Evolutionary conservation across 345 rosid species (phyloP).

Genomic region (Citrus maxima): DNA sequence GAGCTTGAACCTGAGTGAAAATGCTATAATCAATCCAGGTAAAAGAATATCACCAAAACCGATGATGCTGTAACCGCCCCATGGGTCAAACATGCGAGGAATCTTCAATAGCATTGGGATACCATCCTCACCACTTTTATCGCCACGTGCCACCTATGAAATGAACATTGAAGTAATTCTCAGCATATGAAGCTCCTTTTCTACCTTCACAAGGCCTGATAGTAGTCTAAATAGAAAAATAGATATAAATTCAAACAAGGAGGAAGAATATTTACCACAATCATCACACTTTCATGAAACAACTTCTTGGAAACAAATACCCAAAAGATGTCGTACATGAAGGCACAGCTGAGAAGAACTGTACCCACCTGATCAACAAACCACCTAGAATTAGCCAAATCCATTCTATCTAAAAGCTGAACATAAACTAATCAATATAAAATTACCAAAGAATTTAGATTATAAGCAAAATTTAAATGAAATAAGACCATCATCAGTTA

Average conservation of each 20-base stretch:
- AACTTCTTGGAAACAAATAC: conserved; percentile 91
- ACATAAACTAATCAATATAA: background rate
- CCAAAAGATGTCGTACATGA: conserved; percentile 98
- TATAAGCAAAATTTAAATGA: background rate
- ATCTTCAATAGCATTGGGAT: conserved; percentile 97
- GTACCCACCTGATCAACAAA: conserved; percentile 77
- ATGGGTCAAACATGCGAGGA: conserved; percentile 95
- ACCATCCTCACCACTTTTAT: conserved; percentile 93
- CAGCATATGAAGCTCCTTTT: background rate
- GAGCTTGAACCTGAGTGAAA: conserved; percentile 74
- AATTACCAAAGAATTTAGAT: background rate
- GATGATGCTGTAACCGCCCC: conserved; percentile 99
- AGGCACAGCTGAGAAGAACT: conserved; percentile 93
- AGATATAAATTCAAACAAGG: conserved; percentile 2
- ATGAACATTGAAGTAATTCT: conserved; percentile 7
- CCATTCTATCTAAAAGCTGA: background rate
- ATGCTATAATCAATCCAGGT: conserved; percentile 87
- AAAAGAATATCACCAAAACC: conserved; percentile 98
- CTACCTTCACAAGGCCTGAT: background rate
- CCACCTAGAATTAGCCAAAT: conserved; percentile 10
- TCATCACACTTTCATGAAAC: conserved; percentile 98
- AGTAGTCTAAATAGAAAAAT: background rate
- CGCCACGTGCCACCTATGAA: conserved; percentile 93
- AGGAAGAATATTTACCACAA: conserved; percentile 65
- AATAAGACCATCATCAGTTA: background rate